phyloP scores from a whole-genome alignment of 371 early-diverging fungal species.

The Choanephora cucurbitarum region DNA sequence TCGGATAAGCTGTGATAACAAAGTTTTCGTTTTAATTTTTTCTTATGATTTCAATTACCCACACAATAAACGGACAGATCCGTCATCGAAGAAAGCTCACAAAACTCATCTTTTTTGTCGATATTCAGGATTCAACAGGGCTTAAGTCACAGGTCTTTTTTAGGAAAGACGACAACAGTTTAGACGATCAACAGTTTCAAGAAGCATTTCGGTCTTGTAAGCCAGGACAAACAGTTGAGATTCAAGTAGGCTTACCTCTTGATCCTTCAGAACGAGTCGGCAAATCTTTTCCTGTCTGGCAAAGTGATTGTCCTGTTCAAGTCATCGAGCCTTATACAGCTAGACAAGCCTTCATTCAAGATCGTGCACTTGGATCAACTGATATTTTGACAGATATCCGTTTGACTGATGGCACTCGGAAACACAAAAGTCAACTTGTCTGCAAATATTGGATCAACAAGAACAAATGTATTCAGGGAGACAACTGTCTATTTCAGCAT shows the following conservation, averaged over 20 bases:
- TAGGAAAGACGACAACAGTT: conserved; percentile 48
- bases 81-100: conserved; percentile 49
- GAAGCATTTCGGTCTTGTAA: conserved; percentile 32
- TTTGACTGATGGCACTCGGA: not conserved
- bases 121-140: conserved; percentile 30
- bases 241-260: conserved; percentile 33
- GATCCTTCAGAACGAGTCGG: conserved; percentile 36
- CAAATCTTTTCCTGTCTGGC: conserved; percentile 44
- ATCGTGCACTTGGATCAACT: conserved; percentile 45
- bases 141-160: conserved; percentile 50
- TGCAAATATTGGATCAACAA: conserved; percentile 65
- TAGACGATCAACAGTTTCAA: conserved; percentile 24
- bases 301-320: conserved; percentile 37
- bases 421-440: conserved; percentile 25
- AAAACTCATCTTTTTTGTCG: conserved; percentile 53
- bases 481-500: conserved; percentile 49
- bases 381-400: conserved; percentile 11
- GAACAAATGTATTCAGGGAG: conserved; percentile 43
- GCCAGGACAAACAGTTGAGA: conserved; percentile 38
- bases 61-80: conserved; percentile 42
- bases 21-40: not conserved
- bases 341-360: conserved; percentile 37
- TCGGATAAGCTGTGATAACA: too few relatives aligned
- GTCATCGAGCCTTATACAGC: conserved; percentile 32
- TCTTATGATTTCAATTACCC: not conserved